phyloP scores from a whole-genome alignment of 2,329 filamentous ascomycete species.

The Fusarium tricinctum region DNA sequence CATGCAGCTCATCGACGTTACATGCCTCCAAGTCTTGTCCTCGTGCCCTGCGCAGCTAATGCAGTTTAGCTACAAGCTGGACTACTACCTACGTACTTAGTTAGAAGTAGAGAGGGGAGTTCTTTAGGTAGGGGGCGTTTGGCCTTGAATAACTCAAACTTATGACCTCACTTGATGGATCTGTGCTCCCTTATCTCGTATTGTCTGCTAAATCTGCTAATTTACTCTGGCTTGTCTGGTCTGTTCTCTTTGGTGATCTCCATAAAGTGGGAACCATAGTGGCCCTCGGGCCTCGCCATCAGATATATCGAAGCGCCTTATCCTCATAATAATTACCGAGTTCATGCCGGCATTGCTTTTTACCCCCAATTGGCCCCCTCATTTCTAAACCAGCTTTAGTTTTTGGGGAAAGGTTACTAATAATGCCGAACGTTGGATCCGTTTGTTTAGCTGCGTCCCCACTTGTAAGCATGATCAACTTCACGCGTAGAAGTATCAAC shows the following conservation, averaged over 20 bases:
- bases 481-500: too few species aligned
- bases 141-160: neutral
- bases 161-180: neutral
- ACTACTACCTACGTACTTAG: too few species aligned
- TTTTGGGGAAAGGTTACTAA: neutral
- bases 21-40: constrained; percentile 6
- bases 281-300: constrained; percentile 13
- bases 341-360: constrained; percentile 15
- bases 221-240: neutral
- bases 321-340: constrained; percentile 7
- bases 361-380: neutral
- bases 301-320: constrained; percentile 21
- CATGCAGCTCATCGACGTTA: constrained; percentile 33
- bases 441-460: too few species aligned
- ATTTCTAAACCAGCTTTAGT: neutral
- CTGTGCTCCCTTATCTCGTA: constrained; percentile 5
- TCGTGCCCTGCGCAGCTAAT: constrained; percentile 14
- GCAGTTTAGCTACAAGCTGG: constrained; percentile 1
- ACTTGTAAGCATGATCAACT: too few species aligned
- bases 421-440: neutral
- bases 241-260: constrained; percentile 1
- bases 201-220: neutral
- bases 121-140: neutral
- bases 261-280: constrained; percentile 28
- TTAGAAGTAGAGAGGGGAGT: neutral